Percentiles rank a stretch among this genome's conserved stretches.
Evolutionary conservation across 2,329 filamentous ascomycete genomes (phyloP).

Genomic region (Daldinia sp.): DNA sequence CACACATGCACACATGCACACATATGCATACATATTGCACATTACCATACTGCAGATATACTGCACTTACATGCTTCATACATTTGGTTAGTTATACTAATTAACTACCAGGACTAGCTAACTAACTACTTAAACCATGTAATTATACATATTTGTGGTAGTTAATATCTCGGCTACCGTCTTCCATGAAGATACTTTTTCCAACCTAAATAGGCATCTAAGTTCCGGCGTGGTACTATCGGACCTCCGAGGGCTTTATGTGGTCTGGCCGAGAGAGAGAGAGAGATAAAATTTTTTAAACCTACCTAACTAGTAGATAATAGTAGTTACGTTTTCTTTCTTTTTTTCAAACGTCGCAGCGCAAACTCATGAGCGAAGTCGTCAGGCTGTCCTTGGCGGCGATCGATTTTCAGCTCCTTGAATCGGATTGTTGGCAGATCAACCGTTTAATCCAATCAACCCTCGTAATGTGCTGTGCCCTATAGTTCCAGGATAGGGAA

Average conservation of each 20-base stretch:
- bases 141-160: background rate
- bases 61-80: background rate
- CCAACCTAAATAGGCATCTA: slow-evolving; percentile 22
- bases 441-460: slow-evolving; percentile 29
- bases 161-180: slow-evolving; percentile 7
- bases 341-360: slow-evolving; percentile 5
- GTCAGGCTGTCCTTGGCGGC: slow-evolving; percentile 16
- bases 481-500: slow-evolving; percentile 27
- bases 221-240: slow-evolving; percentile 13
- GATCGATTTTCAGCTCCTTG: slow-evolving; percentile 32
- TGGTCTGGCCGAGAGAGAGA: slow-evolving; percentile 5
- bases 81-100: background rate
- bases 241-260: slow-evolving; percentile 25
- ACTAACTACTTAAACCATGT: no score
- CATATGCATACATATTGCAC: background rate
- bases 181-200: slow-evolving; percentile 21
- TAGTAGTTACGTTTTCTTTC: slow-evolving; percentile 18
- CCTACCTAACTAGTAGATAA: background rate
- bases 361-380: background rate
- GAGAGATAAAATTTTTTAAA: background rate
- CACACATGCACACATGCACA: background rate
- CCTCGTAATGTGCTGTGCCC: slow-evolving; percentile 13
- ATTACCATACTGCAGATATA: background rate
- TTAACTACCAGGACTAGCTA: background rate
- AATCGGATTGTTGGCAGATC: slow-evolving; percentile 23